Conservation (phyloP, 2,329 filamentous ascomycete species). For the Neonectria neomacrospora region DNA sequence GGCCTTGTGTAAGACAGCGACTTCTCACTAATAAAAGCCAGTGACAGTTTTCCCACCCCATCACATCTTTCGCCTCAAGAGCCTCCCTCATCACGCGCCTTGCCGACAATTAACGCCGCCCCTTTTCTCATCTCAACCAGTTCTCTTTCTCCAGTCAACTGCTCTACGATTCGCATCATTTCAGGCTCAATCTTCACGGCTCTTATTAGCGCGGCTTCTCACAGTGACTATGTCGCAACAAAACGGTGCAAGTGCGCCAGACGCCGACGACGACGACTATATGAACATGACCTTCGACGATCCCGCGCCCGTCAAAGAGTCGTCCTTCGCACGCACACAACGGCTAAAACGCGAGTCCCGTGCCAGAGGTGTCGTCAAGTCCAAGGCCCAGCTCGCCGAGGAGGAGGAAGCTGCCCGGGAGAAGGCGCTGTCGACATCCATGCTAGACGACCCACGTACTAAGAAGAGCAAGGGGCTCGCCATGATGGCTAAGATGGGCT, state of each 20-base stretch:
- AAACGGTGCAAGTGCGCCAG: slow-evolving; percentile 30
- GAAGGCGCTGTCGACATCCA: slow-evolving; percentile 77
- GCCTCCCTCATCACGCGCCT: neutral
- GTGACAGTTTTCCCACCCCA: neutral
- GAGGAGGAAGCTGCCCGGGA: slow-evolving; percentile 79
- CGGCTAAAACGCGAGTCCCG: slow-evolving; percentile 72
- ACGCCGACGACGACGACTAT: slow-evolving; percentile 91
- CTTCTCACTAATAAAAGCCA: neutral
- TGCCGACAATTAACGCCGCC: neutral
- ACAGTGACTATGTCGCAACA: slow-evolving; percentile 29
- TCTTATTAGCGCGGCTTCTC: neutral
- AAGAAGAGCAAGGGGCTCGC: slow-evolving; percentile 85
- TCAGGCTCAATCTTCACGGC: neutral
- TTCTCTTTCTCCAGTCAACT: too few species aligned
- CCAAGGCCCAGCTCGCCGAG: slow-evolving; percentile 84
- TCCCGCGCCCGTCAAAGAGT: slow-evolving; percentile 63
- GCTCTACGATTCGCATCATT: neutral
- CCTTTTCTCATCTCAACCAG: neutral
- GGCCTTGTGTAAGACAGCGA: neutral
- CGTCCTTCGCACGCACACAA: slow-evolving; percentile 65
- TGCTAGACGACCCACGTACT: slow-evolving; percentile 67
- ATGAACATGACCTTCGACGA: slow-evolving; percentile 95
- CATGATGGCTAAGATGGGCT: slow-evolving; percentile 98
- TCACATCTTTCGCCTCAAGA: neutral
- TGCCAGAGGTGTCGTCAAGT: slow-evolving; percentile 74